Conservation (phyloP, 345 rosid genomes). For the Triadica sebifera region DNA sequence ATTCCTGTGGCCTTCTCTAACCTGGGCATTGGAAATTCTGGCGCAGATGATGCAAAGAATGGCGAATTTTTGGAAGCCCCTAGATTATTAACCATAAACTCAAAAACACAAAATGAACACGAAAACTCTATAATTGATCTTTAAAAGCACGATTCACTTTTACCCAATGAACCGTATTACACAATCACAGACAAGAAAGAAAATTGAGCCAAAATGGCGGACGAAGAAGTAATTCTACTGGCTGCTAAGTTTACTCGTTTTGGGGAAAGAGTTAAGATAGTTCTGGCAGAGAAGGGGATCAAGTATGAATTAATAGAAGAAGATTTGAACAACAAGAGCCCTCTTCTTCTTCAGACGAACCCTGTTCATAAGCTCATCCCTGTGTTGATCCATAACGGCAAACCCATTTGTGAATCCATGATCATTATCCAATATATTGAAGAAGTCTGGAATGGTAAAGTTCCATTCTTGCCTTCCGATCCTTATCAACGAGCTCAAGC, state of each 20-base stretch:
- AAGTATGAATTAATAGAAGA: slow-evolving; percentile 14
- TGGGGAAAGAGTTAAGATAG: slow-evolving; percentile 17
- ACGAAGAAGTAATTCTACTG: not conserved
- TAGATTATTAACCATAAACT: not conserved
- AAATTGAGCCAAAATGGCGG: slow-evolving; percentile 8
- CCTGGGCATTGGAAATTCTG: too few species aligned
- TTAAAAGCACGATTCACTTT: not conserved
- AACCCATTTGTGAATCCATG: slow-evolving; percentile 20
- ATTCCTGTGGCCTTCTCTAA: slow-evolving; percentile 11
- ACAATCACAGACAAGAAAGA: too few species aligned
- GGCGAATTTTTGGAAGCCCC: too few species aligned
- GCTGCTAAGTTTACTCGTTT: not conserved
- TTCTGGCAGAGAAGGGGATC: slow-evolving; percentile 15
- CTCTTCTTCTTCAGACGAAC: slow-evolving; percentile 9
- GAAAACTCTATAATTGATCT: not conserved
- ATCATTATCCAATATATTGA: slow-evolving; percentile 16
- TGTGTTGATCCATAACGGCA: slow-evolving; percentile 20
- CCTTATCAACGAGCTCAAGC: slow-evolving; percentile 17
- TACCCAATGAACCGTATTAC: not conserved
- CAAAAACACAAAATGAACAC: not conserved
- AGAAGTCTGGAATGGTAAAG: slow-evolving; percentile 10
- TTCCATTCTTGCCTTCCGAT: slow-evolving; percentile 16
- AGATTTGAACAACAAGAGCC: slow-evolving; percentile 17
- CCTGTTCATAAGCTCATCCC: slow-evolving; percentile 13
- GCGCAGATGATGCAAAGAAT: too few species aligned